These are phyloP conservation scores for Citrus sp. DNA, from an alignment of 345 rosid genomes.

Conservation along the genomic window DNA sequence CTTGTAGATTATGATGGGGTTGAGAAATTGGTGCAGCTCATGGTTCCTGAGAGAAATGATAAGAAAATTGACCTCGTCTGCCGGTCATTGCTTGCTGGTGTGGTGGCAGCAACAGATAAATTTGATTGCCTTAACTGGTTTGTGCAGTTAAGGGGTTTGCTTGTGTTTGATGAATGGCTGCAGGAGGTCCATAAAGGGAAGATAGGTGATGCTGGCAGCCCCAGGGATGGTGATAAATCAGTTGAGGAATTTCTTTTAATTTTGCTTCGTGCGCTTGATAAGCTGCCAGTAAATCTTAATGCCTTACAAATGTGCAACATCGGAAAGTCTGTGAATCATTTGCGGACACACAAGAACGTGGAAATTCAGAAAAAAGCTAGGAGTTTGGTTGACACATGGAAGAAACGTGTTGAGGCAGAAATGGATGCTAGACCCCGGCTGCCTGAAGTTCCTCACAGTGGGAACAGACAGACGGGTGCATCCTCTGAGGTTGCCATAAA, in stretches of 20 bases:
- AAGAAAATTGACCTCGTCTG: conserved; percentile 66
- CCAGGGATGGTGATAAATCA: conserved; percentile 61
- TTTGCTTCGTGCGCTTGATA: conserved; percentile 85
- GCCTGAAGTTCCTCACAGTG: conserved; percentile 56
- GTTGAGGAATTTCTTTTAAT: conserved; percentile 71
- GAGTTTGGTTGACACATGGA: conserved; percentile 93
- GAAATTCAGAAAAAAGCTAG: conserved; percentile 92
- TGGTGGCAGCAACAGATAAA: conserved; percentile 77
- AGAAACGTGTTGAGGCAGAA: conserved; percentile 93
- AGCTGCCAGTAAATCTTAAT: conserved; percentile 83
- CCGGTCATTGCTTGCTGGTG: conserved; percentile 65
- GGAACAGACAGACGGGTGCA: conserved; percentile 50
- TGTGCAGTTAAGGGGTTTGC: conserved; percentile 80
- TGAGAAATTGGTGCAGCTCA: conserved; percentile 75
- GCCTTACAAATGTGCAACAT: conserved; percentile 88
- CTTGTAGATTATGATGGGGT: conserved; percentile 75
- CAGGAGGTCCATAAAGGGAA: conserved; percentile 94
- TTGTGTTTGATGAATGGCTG: conserved; percentile 92
- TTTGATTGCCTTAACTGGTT: conserved; percentile 71
- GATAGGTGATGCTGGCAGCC: conserved; percentile 59
- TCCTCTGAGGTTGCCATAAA: conserved; percentile 57
- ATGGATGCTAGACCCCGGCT: conserved; percentile 78
- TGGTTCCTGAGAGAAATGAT: conserved; percentile 63
- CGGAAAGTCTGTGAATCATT: conserved; percentile 87
- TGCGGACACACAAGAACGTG: conserved; percentile 69